Conservation (phyloP, 176 grass and related monocot species). For the Aegilops tauschii region DNA sequence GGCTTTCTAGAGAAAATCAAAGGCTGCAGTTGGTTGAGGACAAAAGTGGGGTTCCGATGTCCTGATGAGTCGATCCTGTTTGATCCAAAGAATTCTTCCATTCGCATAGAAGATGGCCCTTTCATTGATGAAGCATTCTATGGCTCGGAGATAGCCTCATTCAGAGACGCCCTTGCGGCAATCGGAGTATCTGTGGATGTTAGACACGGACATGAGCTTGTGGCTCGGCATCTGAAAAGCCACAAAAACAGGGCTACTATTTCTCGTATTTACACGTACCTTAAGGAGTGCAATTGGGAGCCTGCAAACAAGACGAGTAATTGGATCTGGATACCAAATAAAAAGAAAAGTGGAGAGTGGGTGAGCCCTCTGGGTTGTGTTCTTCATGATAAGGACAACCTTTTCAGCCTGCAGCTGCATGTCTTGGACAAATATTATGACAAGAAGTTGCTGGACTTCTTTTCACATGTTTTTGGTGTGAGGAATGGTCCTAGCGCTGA, state of each 20-base stretch:
- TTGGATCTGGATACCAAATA: slow-evolving; percentile 68
- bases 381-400: slow-evolving; percentile 40
- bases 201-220: slow-evolving; percentile 4
- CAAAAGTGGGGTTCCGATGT: slow-evolving; percentile 44
- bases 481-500: slow-evolving; percentile 25
- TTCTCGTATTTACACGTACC: slow-evolving; percentile 53
- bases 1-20: slow-evolving; percentile 34
- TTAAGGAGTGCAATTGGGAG: slow-evolving; percentile 47
- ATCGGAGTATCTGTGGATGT: slow-evolving; percentile 57
- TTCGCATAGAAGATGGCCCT: slow-evolving; percentile 50
- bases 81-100: slow-evolving; percentile 39
- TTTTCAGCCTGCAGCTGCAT: slow-evolving; percentile 50
- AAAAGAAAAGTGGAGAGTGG: slow-evolving; percentile 43
- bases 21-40: slow-evolving; percentile 55
- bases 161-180: slow-evolving; percentile 32
- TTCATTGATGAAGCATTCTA: slow-evolving; percentile 80
- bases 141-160: slow-evolving; percentile 43
- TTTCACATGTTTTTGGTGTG: slow-evolving; percentile 43
- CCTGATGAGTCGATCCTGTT: slow-evolving; percentile 63
- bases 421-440: slow-evolving; percentile 67
- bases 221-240: slow-evolving; percentile 45
- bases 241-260: slow-evolving; percentile 48
- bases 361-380: slow-evolving; percentile 44
- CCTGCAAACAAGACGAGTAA: slow-evolving; percentile 17
- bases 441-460: slow-evolving; percentile 39